Evolutionary conservation across 768 basidiomycete species (phyloP).

Genomic region (Ramaria sp.): DNA sequence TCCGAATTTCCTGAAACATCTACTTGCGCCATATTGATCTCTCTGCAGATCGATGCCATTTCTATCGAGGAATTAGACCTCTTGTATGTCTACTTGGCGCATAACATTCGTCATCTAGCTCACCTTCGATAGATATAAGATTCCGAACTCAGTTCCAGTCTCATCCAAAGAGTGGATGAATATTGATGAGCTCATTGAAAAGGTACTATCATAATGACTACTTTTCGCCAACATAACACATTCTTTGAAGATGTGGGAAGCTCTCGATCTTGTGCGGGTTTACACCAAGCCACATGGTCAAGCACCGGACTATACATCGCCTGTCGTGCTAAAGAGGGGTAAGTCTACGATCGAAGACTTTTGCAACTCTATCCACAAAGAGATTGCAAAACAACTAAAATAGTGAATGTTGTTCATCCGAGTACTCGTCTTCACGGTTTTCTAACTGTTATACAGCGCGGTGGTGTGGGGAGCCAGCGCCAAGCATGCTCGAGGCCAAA

Average conservation of each 20-base stretch:
- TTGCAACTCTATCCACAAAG: constrained; percentile 90
- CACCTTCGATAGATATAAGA: constrained; percentile 56
- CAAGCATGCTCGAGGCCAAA: constrained; percentile 95
- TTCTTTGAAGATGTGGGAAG: constrained; percentile 67
- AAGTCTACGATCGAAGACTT: constrained; percentile 74
- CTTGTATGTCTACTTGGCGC: constrained; percentile 35
- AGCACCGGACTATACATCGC: constrained; percentile 80
- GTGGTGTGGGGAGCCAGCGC: constrained; percentile 95
- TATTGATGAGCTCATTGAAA: constrained; percentile 84
- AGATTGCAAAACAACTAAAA: constrained; percentile 96
- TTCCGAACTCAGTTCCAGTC: constrained; percentile 90
- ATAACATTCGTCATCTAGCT: neutral
- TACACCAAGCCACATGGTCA: constrained; percentile 94
- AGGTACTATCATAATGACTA: neutral
- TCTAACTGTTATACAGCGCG: constrained; percentile 35
- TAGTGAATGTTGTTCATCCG: constrained; percentile 46
- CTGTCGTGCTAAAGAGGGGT: constrained; percentile 72
- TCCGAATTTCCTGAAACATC: constrained; percentile 17
- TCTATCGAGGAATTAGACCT: constrained; percentile 97
- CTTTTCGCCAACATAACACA: neutral
- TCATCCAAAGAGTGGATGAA: constrained; percentile 94
- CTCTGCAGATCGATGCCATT: constrained; percentile 83
- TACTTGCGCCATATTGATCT: neutral
- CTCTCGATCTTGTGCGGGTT: constrained; percentile 85
- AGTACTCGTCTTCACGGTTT: neutral